Conservation (phyloP, 176 grass and related monocot genomes). For the Triticum timopheevii region DNA sequence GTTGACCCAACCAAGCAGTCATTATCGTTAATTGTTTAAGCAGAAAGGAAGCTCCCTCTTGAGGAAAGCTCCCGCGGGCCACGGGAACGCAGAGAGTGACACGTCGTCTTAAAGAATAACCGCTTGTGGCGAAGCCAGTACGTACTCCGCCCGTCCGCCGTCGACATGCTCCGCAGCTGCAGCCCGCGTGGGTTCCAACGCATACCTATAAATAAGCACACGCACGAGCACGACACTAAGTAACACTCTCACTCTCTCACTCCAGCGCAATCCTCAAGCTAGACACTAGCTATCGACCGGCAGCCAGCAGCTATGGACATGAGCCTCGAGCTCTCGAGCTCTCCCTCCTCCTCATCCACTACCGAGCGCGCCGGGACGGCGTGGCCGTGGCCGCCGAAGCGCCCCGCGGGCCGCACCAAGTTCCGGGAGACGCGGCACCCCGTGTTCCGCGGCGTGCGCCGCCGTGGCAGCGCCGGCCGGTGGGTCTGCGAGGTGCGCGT, state of each 20-base stretch:
- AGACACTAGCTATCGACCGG: neutral
- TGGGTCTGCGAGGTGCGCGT: constrained; percentile 50
- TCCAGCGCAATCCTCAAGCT: constrained; percentile 2
- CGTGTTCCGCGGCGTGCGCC: constrained; percentile 36
- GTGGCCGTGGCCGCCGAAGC: neutral
- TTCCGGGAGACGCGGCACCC: constrained; percentile 44
- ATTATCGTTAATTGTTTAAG: neutral
- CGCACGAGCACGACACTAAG: neutral
- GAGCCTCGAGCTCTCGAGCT: neutral
- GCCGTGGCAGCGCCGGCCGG: neutral
- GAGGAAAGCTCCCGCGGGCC: too few relatives aligned
- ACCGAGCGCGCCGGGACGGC: neutral
- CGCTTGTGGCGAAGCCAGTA: neutral
- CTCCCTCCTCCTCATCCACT: neutral
- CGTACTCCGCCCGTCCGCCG: neutral
- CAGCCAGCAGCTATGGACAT: neutral
- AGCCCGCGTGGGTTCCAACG: neutral
- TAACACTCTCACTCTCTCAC: constrained; percentile 5
- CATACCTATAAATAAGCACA: neutral
- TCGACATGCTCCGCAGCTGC: neutral
- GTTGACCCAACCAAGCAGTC: neutral
- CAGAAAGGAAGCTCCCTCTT: neutral
- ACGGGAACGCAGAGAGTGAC: neutral
- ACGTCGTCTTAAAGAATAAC: neutral
- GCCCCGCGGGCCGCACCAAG: constrained; percentile 32